A percentile compares a stretch with the other conserved stretches of the same genome.
phyloP scores from a whole-genome alignment of 73 alveolate genomes.

The Tetrahymena thermophila region DNA sequence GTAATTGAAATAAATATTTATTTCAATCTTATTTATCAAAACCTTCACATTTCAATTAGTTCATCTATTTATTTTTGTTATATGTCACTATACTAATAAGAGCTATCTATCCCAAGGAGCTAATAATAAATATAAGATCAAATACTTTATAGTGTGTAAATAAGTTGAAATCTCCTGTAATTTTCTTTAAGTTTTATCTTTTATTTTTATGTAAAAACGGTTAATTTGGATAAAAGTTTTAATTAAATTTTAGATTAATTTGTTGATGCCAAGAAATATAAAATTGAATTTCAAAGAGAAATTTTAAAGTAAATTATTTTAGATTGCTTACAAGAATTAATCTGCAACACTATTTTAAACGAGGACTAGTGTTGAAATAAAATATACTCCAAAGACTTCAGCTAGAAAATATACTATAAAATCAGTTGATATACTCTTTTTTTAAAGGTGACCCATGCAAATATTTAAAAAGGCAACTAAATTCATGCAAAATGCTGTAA shows the following conservation, averaged over 20 bases:
- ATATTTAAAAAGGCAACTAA: constrained; percentile 13
- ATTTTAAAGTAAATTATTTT: too few relatives aligned
- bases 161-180: constrained; percentile 20
- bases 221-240: not conserved
- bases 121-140: constrained; percentile 8
- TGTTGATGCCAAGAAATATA: too few relatives aligned
- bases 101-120: not conserved
- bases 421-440: constrained; percentile 22
- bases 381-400: constrained; percentile 40
- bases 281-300: too few relatives aligned
- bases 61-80: not conserved
- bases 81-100: not conserved
- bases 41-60: not conserved
- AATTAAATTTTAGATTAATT: too few relatives aligned
- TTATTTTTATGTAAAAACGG: not conserved
- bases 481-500: constrained; percentile 32
- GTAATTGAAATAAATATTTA: too few relatives aligned
- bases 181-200: constrained; percentile 3
- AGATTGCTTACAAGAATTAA: not conserved
- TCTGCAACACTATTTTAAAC: constrained; percentile 28
- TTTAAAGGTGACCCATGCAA: constrained; percentile 23
- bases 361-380: constrained; percentile 28
- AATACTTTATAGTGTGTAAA: constrained; percentile 27
- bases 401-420: constrained; percentile 29
- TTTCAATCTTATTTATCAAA: not conserved